Percentiles rank a stretch among this genome's conserved stretches.
Evolutionary conservation across 2,329 filamentous ascomycete species (phyloP).

Genomic region (Leptographium wingfieldii): DNA sequence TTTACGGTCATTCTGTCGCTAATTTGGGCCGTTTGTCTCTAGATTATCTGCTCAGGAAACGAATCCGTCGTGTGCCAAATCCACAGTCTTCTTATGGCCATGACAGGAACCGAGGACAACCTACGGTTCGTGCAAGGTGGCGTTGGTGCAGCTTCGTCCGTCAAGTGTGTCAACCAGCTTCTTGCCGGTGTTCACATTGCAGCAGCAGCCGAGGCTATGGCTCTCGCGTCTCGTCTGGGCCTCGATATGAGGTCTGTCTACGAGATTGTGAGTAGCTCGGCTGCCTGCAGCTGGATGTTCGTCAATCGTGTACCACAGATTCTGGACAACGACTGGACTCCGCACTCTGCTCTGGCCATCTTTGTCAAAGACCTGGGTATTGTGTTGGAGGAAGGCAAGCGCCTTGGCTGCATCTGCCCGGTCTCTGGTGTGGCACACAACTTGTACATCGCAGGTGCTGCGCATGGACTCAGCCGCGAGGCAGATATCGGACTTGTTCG

Average conservation of each 20-base stretch:
- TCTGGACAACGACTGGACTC: constrained; percentile 18
- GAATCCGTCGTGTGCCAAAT: constrained; percentile 17
- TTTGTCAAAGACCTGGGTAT: constrained; percentile 23
- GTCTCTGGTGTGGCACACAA: constrained; percentile 20
- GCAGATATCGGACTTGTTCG: constrained; percentile 22
- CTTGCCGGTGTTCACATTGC: constrained; percentile 47
- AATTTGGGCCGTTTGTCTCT: background rate
- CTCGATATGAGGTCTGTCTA: constrained; percentile 35
- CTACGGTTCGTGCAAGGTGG: constrained; percentile 36
- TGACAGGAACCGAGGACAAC: constrained; percentile 20
- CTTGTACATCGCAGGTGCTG: constrained; percentile 20
- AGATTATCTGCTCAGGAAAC: constrained; percentile 27
- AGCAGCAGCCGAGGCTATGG: constrained; percentile 41
- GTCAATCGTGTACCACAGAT: constrained; percentile 23
- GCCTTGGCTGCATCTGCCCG: constrained; percentile 16
- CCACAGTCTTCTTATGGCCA: constrained; percentile 5
- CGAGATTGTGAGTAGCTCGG: constrained; percentile 29
- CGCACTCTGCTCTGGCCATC: constrained; percentile 22
- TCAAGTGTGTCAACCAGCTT: constrained; percentile 46
- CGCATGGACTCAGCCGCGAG: constrained; percentile 20
- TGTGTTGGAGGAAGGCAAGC: constrained; percentile 20
- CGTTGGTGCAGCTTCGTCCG: constrained; percentile 39
- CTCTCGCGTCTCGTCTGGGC: constrained; percentile 38
- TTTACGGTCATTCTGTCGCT: background rate
- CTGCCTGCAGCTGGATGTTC: constrained; percentile 25